Conservation (phyloP, 1,139 yeast species). For the Debaryomyces subglobosus region DNA sequence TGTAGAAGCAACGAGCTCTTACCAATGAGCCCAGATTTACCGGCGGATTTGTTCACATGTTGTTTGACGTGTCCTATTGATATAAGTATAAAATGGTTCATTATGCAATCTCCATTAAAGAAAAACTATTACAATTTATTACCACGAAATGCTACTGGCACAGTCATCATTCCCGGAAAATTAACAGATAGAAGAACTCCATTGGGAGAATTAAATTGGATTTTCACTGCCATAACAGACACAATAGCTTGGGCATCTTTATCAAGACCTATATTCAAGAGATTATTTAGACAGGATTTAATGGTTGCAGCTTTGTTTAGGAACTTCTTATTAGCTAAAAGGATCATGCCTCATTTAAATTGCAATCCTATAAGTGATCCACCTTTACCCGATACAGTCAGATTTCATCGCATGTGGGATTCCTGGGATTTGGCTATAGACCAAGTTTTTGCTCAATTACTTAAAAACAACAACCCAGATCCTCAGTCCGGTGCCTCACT, state of each 20-base stretch:
- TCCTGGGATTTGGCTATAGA: constrained; percentile 98
- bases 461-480: constrained; percentile 39
- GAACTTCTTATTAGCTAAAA: constrained; percentile 85
- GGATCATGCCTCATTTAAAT: constrained; percentile 91
- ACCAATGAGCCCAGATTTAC: constrained; percentile 93
- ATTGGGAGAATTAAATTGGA: constrained; percentile 95
- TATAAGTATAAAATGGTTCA: constrained; percentile 89
- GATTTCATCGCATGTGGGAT: constrained; percentile 94
- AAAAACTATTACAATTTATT: constrained; percentile 61
- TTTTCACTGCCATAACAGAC: constrained; percentile 96
- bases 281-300: constrained; percentile 89
- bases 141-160: constrained; percentile 57
- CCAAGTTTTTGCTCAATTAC: constrained; percentile 78
- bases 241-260: constrained; percentile 97
- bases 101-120: constrained; percentile 77
- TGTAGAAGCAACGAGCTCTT: constrained; percentile 83
- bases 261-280: constrained; percentile 84
- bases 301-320: constrained; percentile 97
- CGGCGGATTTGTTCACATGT: constrained; percentile 94
- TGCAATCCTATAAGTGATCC: constrained; percentile 97
- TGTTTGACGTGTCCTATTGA: constrained; percentile 96
- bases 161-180: constrained; percentile 83
- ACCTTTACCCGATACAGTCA: constrained; percentile 78
- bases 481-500: constrained; percentile 15
- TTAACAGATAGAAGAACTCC: constrained; percentile 94